Evolutionary conservation across 106 monocot species (phyloP), one percentile per base, ranked within the genome.

Genomic region (Dioscorea dumetorum): DNA sequence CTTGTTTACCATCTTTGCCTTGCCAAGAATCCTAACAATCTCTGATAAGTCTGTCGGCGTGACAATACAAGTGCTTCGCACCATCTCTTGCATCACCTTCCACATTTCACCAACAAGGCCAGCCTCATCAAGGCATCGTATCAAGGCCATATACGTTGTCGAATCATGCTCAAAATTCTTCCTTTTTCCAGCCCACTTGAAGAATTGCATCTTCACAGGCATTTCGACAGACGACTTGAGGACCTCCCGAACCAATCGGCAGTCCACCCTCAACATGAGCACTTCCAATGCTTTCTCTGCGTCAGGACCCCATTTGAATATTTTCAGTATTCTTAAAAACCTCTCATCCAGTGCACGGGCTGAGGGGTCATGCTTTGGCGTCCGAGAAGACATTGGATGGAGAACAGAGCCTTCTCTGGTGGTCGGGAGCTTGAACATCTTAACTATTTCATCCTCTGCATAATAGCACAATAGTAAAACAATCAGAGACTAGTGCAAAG

Each of bases 221-320:
- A 97, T 72, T 14, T 89, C 97, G 13, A 92, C 74, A 49, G 88
- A 72, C 14, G 84, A 67, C 22, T 67, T 76, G 60, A 97, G 22
- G 59, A 97, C 77, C 63, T 87, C 78, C 2, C 77, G 88, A 35
- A 97, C 88, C 31, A 97, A 66, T 56, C 89, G 87, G 82, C 74
- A 84, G 61, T 97, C 95, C 23, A 97, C 78, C 69, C 77, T 79
- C 52, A 97, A 71, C 91, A 82, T 86, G 53, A 97, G 77, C 15
- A 97, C 97, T 67, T 92, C 89, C 59, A 97, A 24, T 9, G 95
- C 95, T 76, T 81, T 92, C 80, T 97, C 95, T 11, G 91, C 91
- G 54, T 97, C 95, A 0, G 97, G 76, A 3, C 97, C 97, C 97
- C 97, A 97, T 52, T 89, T 92, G 66, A 97, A 97, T 57, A 97